Percentiles rank a stretch among this genome's conserved stretches.
phyloP scores from a whole-genome alignment of 106 monocot genomes.

The Gastrodia elata region DNA sequence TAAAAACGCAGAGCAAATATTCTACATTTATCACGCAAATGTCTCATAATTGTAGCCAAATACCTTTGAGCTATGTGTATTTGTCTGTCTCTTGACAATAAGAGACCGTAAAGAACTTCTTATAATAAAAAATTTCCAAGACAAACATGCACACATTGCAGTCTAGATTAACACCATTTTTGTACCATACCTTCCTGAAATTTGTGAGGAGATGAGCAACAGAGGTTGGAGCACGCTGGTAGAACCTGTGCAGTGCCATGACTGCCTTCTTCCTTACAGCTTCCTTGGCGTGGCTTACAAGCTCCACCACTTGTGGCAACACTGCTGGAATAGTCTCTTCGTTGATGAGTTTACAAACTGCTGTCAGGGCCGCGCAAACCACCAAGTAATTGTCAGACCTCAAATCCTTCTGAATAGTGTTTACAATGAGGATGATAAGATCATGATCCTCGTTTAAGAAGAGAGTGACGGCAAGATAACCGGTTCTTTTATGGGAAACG shows the following conservation, averaged over 20 bases:
- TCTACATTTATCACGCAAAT: too few species aligned
- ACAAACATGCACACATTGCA: not conserved
- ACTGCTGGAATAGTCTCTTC: constrained; percentile 98
- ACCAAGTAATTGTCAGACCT: constrained; percentile 81
- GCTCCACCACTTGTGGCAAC: constrained; percentile 90
- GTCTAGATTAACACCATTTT: not conserved
- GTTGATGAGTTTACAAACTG: constrained; percentile 81
- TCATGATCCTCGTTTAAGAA: constrained; percentile 92
- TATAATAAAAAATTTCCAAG: too few species aligned
- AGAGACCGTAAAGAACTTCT: too few species aligned
- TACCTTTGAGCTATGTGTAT: too few species aligned
- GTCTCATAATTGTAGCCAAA: too few species aligned
- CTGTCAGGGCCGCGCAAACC: constrained; percentile 73
- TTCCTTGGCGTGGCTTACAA: constrained; percentile 81
- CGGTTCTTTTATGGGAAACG: constrained; percentile 73
- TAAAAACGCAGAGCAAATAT: too few species aligned
- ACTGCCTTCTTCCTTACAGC: constrained; percentile 91
- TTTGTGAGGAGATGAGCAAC: constrained; percentile 70
- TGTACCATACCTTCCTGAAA: constrained; percentile 67
- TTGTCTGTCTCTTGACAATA: too few species aligned
- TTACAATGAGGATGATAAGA: constrained; percentile 90
- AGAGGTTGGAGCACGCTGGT: constrained; percentile 55
- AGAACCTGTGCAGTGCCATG: constrained; percentile 92
- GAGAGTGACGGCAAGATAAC: constrained; percentile 89
- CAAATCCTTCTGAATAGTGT: constrained; percentile 97